These are phyloP conservation scores for Ceratonia siliqua DNA, from an alignment of 306 rosid genomes.

Conservation along the genomic window DNA sequence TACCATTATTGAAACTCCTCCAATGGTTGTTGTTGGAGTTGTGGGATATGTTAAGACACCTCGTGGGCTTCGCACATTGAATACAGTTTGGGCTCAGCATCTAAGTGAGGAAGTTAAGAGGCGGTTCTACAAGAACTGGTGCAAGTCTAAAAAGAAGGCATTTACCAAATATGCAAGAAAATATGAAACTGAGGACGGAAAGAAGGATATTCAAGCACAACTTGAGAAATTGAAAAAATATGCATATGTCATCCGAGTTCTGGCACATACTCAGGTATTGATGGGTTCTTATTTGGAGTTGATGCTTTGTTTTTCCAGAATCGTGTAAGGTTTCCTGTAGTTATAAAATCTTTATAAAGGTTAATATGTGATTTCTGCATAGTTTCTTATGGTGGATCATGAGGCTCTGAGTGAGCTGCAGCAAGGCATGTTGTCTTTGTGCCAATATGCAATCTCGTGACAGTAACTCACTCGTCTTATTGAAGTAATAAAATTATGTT, in stretches of 20 bases:
- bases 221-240: constrained; percentile 72
- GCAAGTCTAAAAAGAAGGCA: constrained; percentile 80
- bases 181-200: constrained; percentile 64
- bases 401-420: not conserved
- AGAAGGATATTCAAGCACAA: constrained; percentile 56
- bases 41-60: constrained; percentile 76
- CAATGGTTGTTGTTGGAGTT: constrained; percentile 69
- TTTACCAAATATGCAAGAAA: constrained; percentile 62
- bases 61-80: constrained; percentile 65
- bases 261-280: constrained; percentile 81
- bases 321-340: not conserved
- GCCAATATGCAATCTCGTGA: not conserved
- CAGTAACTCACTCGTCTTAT: not conserved
- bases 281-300: not conserved
- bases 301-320: not conserved
- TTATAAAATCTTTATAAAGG: not conserved
- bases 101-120: constrained; percentile 73
- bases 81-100: constrained; percentile 84
- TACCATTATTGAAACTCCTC: constrained; percentile 80
- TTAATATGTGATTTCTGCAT: not conserved
- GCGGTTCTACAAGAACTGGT: constrained; percentile 83
- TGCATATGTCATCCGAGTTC: constrained; percentile 63
- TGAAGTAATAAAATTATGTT: not conserved
- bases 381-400: not conserved
- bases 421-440: not conserved